Conservation (phyloP, 768 basidiomycete species). For the Tephrocybe sp. region DNA sequence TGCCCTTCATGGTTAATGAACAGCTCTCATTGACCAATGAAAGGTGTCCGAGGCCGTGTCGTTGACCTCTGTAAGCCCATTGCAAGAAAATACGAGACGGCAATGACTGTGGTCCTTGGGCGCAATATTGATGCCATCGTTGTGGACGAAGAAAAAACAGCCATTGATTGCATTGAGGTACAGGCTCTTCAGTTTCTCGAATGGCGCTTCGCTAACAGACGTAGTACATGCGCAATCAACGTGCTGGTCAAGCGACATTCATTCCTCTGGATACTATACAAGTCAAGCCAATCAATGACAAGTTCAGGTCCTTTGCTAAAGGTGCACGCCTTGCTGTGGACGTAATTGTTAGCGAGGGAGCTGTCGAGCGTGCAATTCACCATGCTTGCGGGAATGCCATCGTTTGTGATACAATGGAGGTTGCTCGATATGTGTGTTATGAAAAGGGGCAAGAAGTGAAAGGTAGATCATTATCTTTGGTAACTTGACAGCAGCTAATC, state of each 20-base stretch:
- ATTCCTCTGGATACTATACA: constrained; percentile 98
- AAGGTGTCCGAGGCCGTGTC: constrained; percentile 90
- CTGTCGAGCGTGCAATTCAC: constrained; percentile 91
- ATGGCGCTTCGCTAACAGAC: not conserved
- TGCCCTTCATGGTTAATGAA: not conserved
- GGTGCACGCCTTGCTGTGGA: constrained; percentile 85
- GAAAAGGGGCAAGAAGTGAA: constrained; percentile 96
- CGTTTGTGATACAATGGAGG: constrained; percentile 93
- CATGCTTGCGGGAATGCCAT: constrained; percentile 94
- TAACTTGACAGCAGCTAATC: not conserved
- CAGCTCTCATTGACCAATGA: not conserved
- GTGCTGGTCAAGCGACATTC: constrained; percentile 95
- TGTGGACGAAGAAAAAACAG: constrained; percentile 95
- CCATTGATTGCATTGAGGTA: constrained; percentile 96
- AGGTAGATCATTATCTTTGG: constrained; percentile 50
- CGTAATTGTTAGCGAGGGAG: constrained; percentile 78
- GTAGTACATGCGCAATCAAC: constrained; percentile 92
- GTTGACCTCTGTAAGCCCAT: constrained; percentile 95
- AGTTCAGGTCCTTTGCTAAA: constrained; percentile 88
- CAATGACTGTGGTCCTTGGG: constrained; percentile 89
- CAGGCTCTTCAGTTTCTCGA: constrained; percentile 10
- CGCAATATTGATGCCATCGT: constrained; percentile 95
- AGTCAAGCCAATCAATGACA: constrained; percentile 90
- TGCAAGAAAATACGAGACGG: constrained; percentile 86
- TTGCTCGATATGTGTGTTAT: constrained; percentile 87